Conservation (phyloP, 345 rosid species). For the Laguncularia racemosa region DNA sequence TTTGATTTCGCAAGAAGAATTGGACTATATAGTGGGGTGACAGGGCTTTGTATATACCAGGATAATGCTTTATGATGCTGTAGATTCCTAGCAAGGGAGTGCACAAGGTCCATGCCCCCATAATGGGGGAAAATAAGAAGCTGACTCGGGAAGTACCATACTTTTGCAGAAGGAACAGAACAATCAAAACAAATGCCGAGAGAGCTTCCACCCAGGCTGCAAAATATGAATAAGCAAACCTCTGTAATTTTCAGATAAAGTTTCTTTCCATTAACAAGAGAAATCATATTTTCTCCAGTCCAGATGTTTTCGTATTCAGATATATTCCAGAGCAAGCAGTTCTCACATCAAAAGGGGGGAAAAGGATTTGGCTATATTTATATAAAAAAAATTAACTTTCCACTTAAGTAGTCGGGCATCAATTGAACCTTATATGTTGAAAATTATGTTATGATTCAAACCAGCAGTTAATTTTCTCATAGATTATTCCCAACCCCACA, state of each 20-base stretch:
- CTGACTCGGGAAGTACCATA: conserved; percentile 86
- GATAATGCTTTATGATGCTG: conserved; percentile 63
- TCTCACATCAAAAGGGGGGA: background rate
- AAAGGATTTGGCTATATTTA: background rate
- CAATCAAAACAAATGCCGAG: conserved; percentile 57
- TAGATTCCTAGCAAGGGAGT: conserved; percentile 74
- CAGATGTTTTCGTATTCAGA: background rate
- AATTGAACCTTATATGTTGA: background rate
- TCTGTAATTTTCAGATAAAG: background rate
- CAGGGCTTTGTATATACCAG: conserved; percentile 70
- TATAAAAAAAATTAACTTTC: background rate
- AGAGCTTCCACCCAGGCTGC: conserved; percentile 73
- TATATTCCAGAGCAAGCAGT: background rate
- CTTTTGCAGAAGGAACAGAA: conserved; percentile 71
- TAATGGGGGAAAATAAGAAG: conserved; percentile 80
- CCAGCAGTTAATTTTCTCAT: too few relatives aligned
- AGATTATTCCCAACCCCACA: too few relatives aligned
- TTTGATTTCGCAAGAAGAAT: conserved; percentile 60
- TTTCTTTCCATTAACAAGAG: background rate
- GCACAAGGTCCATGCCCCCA: conserved; percentile 77
- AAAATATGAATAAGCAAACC: conserved; percentile 11
- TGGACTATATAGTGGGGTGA: conserved; percentile 56
- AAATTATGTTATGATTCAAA: background rate
- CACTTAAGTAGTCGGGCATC: background rate
- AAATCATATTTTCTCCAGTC: background rate